Percentiles rank a stretch among this genome's conserved stretches.
Conservation (phyloP, 1,284 basidiomycete species). For the Schizophyllum commune region DNA sequence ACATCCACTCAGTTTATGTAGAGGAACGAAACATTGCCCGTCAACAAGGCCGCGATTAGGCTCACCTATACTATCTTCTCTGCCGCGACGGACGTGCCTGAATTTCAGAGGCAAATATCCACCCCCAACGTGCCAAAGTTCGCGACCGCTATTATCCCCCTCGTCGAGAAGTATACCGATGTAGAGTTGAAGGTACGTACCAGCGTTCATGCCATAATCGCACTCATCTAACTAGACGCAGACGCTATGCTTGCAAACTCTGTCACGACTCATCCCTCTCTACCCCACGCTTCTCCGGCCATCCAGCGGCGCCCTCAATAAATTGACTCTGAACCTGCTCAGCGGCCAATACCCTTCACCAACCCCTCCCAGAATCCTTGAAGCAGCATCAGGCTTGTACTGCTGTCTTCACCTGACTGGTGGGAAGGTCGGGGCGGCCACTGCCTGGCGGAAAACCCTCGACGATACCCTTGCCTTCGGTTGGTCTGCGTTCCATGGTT, state of each 20-base stretch:
- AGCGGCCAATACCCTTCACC: conserved; percentile 43
- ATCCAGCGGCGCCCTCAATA: conserved; percentile 40
- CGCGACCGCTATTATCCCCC: conserved; percentile 43
- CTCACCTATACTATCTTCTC: conserved; percentile 56
- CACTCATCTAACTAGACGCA: conserved; percentile 19
- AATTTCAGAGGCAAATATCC: conserved; percentile 72
- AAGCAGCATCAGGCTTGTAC: conserved; percentile 49
- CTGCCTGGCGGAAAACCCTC: conserved; percentile 63
- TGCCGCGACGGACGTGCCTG: conserved; percentile 46
- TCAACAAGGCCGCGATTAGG: conserved; percentile 50
- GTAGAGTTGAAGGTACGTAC: conserved; percentile 43
- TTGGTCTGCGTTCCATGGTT: conserved; percentile 47
- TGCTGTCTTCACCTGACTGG: conserved; percentile 58
- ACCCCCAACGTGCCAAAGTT: conserved; percentile 67
- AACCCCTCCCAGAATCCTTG: conserved; percentile 31
- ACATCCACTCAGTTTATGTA: background rate
- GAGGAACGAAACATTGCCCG: conserved; percentile 23
- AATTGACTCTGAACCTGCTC: conserved; percentile 45
- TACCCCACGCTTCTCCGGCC: conserved; percentile 62
- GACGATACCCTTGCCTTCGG: conserved; percentile 59
- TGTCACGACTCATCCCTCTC: conserved; percentile 48
- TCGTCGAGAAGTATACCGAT: conserved; percentile 45
- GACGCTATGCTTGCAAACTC: conserved; percentile 42
- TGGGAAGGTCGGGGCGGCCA: conserved; percentile 68
- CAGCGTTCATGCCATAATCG: background rate